Conservation (phyloP, 257 asterid species). For the Rehmannia glutinosa region DNA sequence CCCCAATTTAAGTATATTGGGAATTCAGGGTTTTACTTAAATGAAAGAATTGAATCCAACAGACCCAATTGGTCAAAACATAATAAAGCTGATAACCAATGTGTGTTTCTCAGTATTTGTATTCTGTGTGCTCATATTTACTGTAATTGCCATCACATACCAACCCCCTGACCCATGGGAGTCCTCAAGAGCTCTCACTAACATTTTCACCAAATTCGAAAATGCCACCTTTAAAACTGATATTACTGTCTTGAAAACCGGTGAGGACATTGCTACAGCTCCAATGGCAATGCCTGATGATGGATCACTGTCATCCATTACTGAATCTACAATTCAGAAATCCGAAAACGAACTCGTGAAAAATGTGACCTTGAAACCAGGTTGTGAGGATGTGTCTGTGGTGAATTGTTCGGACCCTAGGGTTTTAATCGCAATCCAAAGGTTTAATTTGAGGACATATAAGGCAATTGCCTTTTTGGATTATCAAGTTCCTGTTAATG, state of each 20-base stretch:
- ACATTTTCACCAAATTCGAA: slow-evolving; percentile 62
- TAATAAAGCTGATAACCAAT: too few species aligned
- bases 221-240: slow-evolving; percentile 83
- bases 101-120: too few species aligned
- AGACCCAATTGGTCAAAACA: too few species aligned
- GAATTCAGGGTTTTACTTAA: background rate
- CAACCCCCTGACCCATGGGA: slow-evolving; percentile 99
- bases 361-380: slow-evolving; percentile 44
- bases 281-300: slow-evolving; percentile 38
- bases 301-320: slow-evolving; percentile 39
- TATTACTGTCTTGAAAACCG: slow-evolving; percentile 73
- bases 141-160: too few species aligned
- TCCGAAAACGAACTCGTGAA: slow-evolving; percentile 42
- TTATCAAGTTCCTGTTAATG: slow-evolving; percentile 70
- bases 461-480: slow-evolving; percentile 64
- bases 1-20: slow-evolving; percentile 5
- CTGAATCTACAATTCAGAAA: slow-evolving; percentile 56
- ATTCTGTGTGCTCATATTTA: too few species aligned
- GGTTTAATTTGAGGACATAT: slow-evolving; percentile 69
- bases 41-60: too few species aligned
- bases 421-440: slow-evolving; percentile 54
- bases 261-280: slow-evolving; percentile 67
- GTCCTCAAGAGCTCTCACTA: slow-evolving; percentile 83
- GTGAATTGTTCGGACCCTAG: slow-evolving; percentile 88
- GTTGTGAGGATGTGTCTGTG: slow-evolving; percentile 54